Evolutionary conservation across 2,329 filamentous ascomycete species (phyloP).

Genomic region (Monosporascus sp.): DNA sequence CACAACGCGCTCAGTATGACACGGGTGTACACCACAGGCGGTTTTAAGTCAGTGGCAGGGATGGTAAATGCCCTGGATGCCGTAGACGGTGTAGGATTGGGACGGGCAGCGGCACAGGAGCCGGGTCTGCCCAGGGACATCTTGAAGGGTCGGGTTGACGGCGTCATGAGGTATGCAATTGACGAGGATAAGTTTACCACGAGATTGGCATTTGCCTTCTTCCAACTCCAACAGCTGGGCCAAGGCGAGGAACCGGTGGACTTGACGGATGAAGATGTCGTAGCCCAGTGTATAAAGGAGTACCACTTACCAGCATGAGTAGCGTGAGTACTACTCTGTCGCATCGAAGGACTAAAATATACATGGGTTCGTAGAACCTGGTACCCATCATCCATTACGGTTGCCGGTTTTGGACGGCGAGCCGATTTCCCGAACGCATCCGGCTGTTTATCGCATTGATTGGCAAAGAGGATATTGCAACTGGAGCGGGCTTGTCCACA

Average conservation of each 20-base stretch:
- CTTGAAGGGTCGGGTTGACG: slow-evolving; percentile 38
- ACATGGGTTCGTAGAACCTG: too few species aligned
- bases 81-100: slow-evolving; percentile 52
- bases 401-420: too few species aligned
- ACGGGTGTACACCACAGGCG: slow-evolving; percentile 47
- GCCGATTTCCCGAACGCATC: too few species aligned
- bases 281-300: neutral
- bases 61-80: slow-evolving; percentile 46
- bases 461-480: too few species aligned
- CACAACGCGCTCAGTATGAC: slow-evolving; percentile 38
- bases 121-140: slow-evolving; percentile 36
- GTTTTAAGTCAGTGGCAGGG: slow-evolving; percentile 42
- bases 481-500: too few species aligned
- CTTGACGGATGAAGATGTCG: slow-evolving; percentile 29
- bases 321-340: too few species aligned
- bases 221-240: slow-evolving; percentile 35
- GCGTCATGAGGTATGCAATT: slow-evolving; percentile 39
- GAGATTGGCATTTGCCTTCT: slow-evolving; percentile 37
- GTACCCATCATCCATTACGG: too few species aligned
- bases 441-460: too few species aligned
- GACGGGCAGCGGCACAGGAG: slow-evolving; percentile 45
- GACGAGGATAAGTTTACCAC: slow-evolving; percentile 43
- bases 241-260: slow-evolving; percentile 16
- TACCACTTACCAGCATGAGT: too few species aligned
- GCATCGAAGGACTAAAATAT: too few species aligned